These are phyloP conservation scores for Suillus decipiens DNA, from an alignment of 768 basidiomycete species.

Conservation along the genomic window DNA sequence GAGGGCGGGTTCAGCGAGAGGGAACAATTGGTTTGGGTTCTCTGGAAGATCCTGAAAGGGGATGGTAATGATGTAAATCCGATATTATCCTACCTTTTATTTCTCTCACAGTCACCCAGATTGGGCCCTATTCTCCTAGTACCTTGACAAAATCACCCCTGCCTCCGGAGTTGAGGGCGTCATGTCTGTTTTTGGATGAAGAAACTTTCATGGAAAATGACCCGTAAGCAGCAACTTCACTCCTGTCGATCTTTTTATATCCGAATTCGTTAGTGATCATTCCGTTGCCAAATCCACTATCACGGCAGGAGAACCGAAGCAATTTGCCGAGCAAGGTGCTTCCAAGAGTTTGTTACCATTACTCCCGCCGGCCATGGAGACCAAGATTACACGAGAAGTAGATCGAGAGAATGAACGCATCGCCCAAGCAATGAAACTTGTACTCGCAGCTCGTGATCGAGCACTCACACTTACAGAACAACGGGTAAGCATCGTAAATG, in stretches of 20 bases:
- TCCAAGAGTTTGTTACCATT: conserved; percentile 9
- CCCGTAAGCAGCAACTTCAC: conserved; percentile 36
- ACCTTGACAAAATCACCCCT: conserved; percentile 74
- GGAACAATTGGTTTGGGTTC: conserved; percentile 82
- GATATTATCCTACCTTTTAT: conserved; percentile 2
- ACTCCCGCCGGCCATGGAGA: conserved; percentile 12
- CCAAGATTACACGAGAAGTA: conserved; percentile 44
- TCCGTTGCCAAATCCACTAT: conserved; percentile 13
- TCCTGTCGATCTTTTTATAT: conserved; percentile 19
- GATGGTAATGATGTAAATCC: conserved; percentile 71
- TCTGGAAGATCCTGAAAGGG: conserved; percentile 85
- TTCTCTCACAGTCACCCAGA: conserved; percentile 42
- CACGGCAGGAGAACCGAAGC: conserved; percentile 9
- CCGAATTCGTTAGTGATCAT: conserved; percentile 18
- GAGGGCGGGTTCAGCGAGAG: conserved; percentile 54
- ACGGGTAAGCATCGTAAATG: conserved; percentile 43
- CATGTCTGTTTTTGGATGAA: conserved; percentile 69
- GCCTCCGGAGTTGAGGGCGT: conserved; percentile 72
- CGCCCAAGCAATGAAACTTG: conserved; percentile 64
- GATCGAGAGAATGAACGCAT: conserved; percentile 60
- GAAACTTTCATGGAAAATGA: conserved; percentile 53
- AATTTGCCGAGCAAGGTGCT: conserved; percentile 10
- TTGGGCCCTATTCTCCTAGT: conserved; percentile 79
- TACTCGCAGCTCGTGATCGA: conserved; percentile 69
- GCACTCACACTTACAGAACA: conserved; percentile 76